Base-by-base conservation (phyloP, 306 rosid species). In the Vigna mungo region DNA sequence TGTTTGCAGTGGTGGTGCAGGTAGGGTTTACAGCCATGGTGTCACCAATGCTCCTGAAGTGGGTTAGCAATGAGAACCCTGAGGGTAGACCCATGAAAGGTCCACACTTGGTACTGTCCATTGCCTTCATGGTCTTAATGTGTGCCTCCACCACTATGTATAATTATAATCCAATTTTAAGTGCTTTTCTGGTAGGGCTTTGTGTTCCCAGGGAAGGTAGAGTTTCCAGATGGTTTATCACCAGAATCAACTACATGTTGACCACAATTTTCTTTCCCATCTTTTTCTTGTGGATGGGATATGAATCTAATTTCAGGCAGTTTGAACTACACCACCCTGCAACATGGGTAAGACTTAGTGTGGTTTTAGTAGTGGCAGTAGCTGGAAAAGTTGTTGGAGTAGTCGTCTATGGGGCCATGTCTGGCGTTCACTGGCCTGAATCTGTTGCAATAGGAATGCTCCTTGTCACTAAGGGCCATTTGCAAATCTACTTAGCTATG, bases 251-350 rank as follows among this genome's bases (percentile, higher is more conserved):
- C 47, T 92, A 90, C 48, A 15, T 90, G 75, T 51, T 92, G 12
- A 58, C 68, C 67, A 83, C 89, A 46, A 64, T 92, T 73, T 92
- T 86, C 78, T 86, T 80, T 58, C 97, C 97, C 12, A 82, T 92
- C 4, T 92, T 92, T 77, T 92, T 90, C 91, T 68, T 92, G 66
- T 92, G 97, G 97, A 89, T 90, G 96, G 97, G 97, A 39, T 88
- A 27, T 75, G 92, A 74, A 67, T 82, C 86, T 48, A 54, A 77
- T 84, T 69, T 90, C 9, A 18, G 21, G 25, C 56, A 77, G 17
- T 86, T 89, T 59, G 79, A 79, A 12, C 37, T 34, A 13, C 71
- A 39, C 2, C 58, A 65, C 0, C 0, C 53, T 0, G 68, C 41
- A 55, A 89, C 94, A n/a, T 93, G 97, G 97, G 36, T 66, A 30